Conservation (phyloP, 129 eudicot species). For the carrot (Daucus carota) region DNA sequence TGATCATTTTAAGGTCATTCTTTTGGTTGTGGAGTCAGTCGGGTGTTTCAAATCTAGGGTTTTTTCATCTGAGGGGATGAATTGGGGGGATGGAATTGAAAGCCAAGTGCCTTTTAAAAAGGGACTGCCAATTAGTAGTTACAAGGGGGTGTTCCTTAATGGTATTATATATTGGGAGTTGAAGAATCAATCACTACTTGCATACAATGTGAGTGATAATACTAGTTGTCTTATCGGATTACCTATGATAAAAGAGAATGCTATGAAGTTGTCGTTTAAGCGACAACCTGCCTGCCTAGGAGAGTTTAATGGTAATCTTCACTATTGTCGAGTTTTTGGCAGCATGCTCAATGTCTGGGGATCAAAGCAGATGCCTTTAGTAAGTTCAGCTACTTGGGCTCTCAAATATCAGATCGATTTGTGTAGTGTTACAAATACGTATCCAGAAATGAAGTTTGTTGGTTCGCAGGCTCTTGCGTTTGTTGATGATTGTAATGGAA, state of each 20-base stretch:
- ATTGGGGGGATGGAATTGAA: conserved; percentile 11
- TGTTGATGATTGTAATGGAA: conserved; percentile 6
- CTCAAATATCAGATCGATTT: not conserved
- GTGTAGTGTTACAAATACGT: not conserved
- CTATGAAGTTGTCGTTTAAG: not conserved
- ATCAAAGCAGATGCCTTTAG: not conserved
- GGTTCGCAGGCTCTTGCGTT: conserved; percentile 9
- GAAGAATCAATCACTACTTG: not conserved
- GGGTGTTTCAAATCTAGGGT: not conserved
- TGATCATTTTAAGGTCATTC: conserved; percentile 11
- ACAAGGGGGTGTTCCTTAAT: conserved; percentile 1
- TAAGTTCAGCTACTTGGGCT: conserved; percentile 4
- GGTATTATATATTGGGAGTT: conserved; percentile 11
- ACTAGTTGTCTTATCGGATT: not conserved
- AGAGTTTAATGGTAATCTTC: conserved; percentile 3
- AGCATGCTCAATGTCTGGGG: not conserved
- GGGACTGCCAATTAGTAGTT: not conserved
- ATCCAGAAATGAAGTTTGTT: not conserved
- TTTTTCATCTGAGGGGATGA: conserved; percentile 11
- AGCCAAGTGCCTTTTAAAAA: not conserved
- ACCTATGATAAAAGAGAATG: not conserved
- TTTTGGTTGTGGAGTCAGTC: not conserved
- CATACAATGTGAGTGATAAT: conserved; percentile 10
- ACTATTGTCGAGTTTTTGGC: conserved; percentile 1
- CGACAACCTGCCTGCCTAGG: conserved; percentile 17